A percentile compares a stretch with the other conserved stretches of the same genome.
Conservation (phyloP, 2,329 filamentous ascomycete genomes). For the Teratosphaeriaceae sp. region DNA sequence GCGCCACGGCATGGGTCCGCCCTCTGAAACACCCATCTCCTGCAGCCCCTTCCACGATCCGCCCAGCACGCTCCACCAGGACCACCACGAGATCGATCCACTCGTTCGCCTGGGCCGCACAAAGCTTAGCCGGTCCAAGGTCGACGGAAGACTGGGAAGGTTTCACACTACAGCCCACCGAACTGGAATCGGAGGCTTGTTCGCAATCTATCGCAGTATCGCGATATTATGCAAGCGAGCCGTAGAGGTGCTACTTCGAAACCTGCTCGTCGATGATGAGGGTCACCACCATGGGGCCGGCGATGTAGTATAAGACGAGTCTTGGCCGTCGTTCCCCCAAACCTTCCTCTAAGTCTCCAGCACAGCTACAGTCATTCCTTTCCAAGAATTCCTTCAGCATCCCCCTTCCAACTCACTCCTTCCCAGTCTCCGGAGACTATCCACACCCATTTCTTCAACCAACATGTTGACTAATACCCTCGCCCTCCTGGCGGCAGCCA, state of each 20-base stretch:
- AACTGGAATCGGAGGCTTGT: neutral
- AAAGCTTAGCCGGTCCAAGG: conserved; percentile 6
- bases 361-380: neutral
- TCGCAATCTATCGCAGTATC: neutral
- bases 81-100: conserved; percentile 6
- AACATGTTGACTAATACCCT: conserved; percentile 7
- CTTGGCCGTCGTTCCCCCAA: neutral
- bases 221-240: no score
- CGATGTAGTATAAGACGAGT: neutral
- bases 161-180: neutral
- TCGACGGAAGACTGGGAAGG: neutral
- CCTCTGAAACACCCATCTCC: no score
- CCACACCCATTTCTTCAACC: neutral
- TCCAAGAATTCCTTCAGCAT: no score
- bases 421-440: conserved; percentile 6
- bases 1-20: no score
- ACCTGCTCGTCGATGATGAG: neutral
- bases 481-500: conserved; percentile 9
- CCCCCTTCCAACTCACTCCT: neutral
- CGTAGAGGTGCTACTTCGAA: neutral
- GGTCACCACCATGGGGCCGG: neutral
- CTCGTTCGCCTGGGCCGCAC: neutral
- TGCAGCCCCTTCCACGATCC: conserved; percentile 1
- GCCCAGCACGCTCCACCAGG: neutral
- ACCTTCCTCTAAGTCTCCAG: no score